Evolutionary conservation across 176 grass and related monocot genomes (phyloP), one percentile per base, ranked within the genome.

Genomic region (Hordeum marinum): DNA sequence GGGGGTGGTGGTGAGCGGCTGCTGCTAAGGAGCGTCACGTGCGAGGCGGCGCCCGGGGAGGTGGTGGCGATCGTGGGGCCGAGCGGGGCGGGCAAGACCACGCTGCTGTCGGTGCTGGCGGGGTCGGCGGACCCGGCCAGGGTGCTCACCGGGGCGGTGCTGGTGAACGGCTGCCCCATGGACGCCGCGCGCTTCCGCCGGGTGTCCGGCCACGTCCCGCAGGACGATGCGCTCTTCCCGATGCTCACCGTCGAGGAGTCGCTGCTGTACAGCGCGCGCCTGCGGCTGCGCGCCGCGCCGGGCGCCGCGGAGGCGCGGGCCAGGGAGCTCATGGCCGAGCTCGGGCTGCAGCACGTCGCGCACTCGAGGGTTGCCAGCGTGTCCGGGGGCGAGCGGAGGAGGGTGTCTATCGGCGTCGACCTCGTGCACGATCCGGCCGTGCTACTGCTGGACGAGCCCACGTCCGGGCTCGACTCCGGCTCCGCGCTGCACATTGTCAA

Each of bases 141-240:
- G 20, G 89, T 96, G 25, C 75, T 84, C 20, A 65, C 79, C 0
- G 91, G 93, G 17, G 69, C 64, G 45, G 85, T 99, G 80, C 90
- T 99, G 29, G 88, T 99, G 26, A 87, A 99, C 65, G 88, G 91
- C 4, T 31, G 68, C 18, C 83, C 54, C 40, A 94, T 98, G 93
- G 93, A 96, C 59, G 90, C 85, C 11, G 89, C 96, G 1, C 43
- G 86, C 14, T 98, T 94, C 88, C 85, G 91, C 10, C 88, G 93
- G 9, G 88, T 90, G 17, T 98, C 96, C 7, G 96, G 96, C 1
- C 88, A 98, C 80, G 96, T 95, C 13, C 87, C 96, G 9, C 96
- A 98, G 90, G 89, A 95, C 7, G 95, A 98, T 79, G 88, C 91
- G 11, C 93, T 98, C 45, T 98, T 98, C 85, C 96, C 96, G 42